phyloP scores from a whole-genome alignment of 352 stramenopile genomes.

The Globisporangium acanthophoron region DNA sequence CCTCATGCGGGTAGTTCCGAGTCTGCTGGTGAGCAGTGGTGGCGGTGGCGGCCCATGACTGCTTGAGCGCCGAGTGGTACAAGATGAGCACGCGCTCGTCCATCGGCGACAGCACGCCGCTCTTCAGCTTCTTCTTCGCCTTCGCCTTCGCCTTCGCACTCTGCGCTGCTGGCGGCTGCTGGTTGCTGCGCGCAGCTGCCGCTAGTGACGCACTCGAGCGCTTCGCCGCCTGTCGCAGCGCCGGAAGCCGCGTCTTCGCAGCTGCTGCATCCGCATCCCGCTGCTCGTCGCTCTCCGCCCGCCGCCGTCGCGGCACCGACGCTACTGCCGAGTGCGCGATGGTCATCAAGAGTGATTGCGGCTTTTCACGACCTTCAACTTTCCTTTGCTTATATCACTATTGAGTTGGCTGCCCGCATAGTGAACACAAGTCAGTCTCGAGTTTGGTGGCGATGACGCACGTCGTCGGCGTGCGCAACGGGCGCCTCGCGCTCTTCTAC shows the following conservation, averaged over 20 bases:
- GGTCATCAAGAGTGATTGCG: neutral
- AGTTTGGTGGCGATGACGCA: constrained; percentile 16
- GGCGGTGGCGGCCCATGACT: constrained; percentile 6
- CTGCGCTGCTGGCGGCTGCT: neutral
- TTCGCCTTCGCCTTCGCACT: neutral
- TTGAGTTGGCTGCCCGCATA: too few species aligned
- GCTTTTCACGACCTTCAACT: neutral
- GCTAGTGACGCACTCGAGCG: neutral
- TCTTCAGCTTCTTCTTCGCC: neutral
- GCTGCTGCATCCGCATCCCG: neutral
- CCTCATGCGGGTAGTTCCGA: constrained; percentile 37
- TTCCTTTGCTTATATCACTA: neutral
- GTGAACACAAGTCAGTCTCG: neutral
- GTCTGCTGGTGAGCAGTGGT: neutral
- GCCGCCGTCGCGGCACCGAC: neutral
- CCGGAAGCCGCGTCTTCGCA: neutral
- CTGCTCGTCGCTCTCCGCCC: neutral
- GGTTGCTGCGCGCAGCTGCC: neutral
- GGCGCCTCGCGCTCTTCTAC: constrained; percentile 47
- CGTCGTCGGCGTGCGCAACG: constrained; percentile 56
- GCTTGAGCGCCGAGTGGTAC: constrained; percentile 54
- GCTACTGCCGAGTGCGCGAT: neutral
- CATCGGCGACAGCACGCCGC: constrained; percentile 22
- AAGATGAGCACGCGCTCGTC: constrained; percentile 61
- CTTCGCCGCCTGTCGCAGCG: neutral